Conservation (phyloP, 139 green algal species). For the Picochlorum sp. region DNA sequence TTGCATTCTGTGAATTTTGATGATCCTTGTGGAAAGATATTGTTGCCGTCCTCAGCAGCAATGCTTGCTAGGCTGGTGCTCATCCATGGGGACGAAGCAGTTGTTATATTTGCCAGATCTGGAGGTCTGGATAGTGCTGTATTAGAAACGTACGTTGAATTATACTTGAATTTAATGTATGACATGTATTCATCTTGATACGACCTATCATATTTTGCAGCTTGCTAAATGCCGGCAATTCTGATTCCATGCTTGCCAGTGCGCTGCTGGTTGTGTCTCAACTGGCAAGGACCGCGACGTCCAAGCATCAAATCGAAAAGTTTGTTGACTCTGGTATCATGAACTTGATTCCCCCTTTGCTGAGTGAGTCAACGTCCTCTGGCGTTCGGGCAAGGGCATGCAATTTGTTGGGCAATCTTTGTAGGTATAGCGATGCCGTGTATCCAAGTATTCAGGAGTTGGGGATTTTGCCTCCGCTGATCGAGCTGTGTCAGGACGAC, state of each 20-base stretch:
- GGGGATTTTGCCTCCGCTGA: constrained; percentile 62
- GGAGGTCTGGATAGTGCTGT: constrained; percentile 38
- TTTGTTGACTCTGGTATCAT: constrained; percentile 22
- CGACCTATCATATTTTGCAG: not conserved
- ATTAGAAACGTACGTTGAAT: constrained; percentile 19
- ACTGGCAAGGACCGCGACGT: constrained; percentile 43
- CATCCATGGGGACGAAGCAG: not conserved
- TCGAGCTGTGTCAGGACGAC: constrained; percentile 70
- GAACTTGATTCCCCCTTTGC: constrained; percentile 28
- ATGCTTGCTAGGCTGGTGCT: not conserved
- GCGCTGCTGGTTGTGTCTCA: constrained; percentile 55
- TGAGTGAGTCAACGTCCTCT: constrained; percentile 48
- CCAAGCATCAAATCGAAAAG: constrained; percentile 31
- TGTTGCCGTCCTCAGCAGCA: not conserved
- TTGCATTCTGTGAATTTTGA: constrained; percentile 16
- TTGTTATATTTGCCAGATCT: constrained; percentile 21
- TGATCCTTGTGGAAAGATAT: not conserved
- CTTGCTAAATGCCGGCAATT: constrained; percentile 30
- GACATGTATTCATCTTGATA: not conserved
- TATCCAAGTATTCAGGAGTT: constrained; percentile 61
- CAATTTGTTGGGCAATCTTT: constrained; percentile 95
- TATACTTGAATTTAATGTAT: not conserved
- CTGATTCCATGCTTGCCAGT: constrained; percentile 43
- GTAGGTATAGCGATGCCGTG: constrained; percentile 73
- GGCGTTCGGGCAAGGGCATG: constrained; percentile 69